Percentiles rank a stretch among this genome's conserved stretches.
phyloP scores from a whole-genome alignment of 495 filamentous ascomycete genomes.

The Penicillium tannophilum region DNA sequence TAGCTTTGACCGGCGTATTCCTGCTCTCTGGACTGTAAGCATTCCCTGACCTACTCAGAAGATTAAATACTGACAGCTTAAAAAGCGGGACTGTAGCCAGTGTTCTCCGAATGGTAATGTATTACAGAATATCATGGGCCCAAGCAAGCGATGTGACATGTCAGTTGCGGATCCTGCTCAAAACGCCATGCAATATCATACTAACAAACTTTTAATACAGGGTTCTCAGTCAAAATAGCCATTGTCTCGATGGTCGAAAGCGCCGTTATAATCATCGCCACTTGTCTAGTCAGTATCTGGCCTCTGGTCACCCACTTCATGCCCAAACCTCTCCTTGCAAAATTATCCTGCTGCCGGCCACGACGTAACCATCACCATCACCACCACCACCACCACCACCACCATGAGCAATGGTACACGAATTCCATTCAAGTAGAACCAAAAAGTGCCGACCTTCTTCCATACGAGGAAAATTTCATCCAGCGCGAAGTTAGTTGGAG shows the following conservation, averaged over 20 bases:
- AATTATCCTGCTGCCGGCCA: conserved; percentile 1
- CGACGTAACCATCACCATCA: neutral
- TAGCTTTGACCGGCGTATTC: conserved; percentile 32
- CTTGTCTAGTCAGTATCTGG: conserved; percentile 31
- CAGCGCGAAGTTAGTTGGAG: conserved; percentile 8
- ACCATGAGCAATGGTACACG: conserved; percentile 16
- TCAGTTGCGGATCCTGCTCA: conserved; percentile 5
- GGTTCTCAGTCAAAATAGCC: conserved; percentile 26
- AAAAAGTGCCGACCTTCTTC: neutral
- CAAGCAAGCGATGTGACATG: conserved; percentile 22
- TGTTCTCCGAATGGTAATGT: conserved; percentile 25
- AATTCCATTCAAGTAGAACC: neutral
- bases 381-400: conserved; percentile 6
- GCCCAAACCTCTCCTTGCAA: conserved; percentile 9
- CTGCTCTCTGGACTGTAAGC: conserved; percentile 32
- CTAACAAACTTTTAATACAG: conserved; percentile 8
- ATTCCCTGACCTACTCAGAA: neutral
- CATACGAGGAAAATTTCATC: neutral
- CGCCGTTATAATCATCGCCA: conserved; percentile 27
- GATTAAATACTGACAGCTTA: neutral
- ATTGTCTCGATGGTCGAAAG: conserved; percentile 29
- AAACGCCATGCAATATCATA: neutral
- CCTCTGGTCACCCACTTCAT: conserved; percentile 22
- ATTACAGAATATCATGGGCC: conserved; percentile 9
- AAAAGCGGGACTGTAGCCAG: conserved; percentile 24